Evolutionary conservation across 768 basidiomycete genomes (phyloP), one percentile per base, ranked within the genome.

Genomic region (Mycena metata): DNA sequence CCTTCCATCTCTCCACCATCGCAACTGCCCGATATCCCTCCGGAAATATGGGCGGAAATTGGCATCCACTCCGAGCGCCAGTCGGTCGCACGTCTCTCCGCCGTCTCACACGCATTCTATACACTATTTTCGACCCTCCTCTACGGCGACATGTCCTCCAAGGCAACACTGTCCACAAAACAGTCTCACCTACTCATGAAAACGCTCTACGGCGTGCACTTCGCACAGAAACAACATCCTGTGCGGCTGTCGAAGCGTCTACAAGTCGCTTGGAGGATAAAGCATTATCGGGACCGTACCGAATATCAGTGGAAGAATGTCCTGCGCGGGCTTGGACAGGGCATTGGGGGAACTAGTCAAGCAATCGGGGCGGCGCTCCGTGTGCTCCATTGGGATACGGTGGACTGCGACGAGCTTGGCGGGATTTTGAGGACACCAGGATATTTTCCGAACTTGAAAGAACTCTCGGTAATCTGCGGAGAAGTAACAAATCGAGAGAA

Each of bases 71-170:
- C 35, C 24, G 15, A 39, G 24, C 60, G 60, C 9, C 23, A 61
- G 11, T 13, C 39, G 13, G 6, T 61, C 36, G 47, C 49, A 33
- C 60, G 24, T 12, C 35, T 61, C n/a, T 39, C 30, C 39, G 36
- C 49, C 39, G 60, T 61, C 47, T 61, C 60, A 19, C 39, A 11
- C 17, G 36, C 7, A 1, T 61, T 61, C 60, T 24, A 61, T 24
- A n/a, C 60, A 13, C 6, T 51, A 11, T 61, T 61, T 42, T 16
- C 35, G 1, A 36, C 49, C 4, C n/a, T 61, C 6, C 60, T 61
- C 35, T 61, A 61, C n/a, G 23, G 23, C 12, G n/a, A 9, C 3
- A 21, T 12, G 24, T 50, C 19, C 2, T 19, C 35, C 8, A 16
- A 50, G 3, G 47, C 60, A n/a, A 36, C 60, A 17, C 49, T 61